Conservation (phyloP, 179 eudicot species). For the Silene noctiflora region DNA sequence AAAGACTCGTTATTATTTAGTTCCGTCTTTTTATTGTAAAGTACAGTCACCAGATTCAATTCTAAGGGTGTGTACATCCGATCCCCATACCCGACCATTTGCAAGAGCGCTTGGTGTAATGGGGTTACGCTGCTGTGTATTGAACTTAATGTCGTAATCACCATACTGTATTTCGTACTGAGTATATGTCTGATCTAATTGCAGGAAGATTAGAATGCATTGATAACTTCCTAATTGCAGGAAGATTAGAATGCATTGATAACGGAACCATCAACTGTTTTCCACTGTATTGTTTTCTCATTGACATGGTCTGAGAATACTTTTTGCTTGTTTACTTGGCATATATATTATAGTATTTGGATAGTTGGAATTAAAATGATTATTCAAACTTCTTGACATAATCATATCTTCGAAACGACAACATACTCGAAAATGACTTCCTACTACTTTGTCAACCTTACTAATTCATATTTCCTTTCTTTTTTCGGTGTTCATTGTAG, state of each 20-base stretch:
- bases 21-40: no score
- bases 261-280: not conserved
- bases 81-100: no score
- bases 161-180: no score
- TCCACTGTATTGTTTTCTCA: not conserved
- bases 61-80: no score
- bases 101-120: no score
- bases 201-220: no score
- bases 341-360: not conserved
- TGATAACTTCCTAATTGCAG: no score
- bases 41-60: no score
- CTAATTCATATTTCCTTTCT: not conserved
- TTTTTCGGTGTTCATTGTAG: not conserved
- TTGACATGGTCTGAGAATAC: not conserved
- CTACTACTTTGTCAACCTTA: conserved; percentile 8
- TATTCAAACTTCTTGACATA: conserved; percentile 18
- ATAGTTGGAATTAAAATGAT: not conserved
- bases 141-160: not conserved
- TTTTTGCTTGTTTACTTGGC: not conserved
- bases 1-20: not conserved
- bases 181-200: no score
- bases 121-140: not conserved
- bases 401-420: conserved; percentile 13
- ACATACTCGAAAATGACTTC: not conserved
- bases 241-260: no score